phyloP scores from a whole-genome alignment of 176 grass and related monocot species.

The Triticum aestivum region IWGSC_CS_RefSeq_v2.1 NC_057804.1:538115843-538116342 shows the following conservation, averaged over 20 bases:
- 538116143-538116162: not conserved
- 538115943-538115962: not conserved
- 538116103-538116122: conserved; percentile 6
- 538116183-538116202: not conserved
- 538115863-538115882: too few species aligned
- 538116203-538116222: too few species aligned
- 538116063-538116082: not conserved
- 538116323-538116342: too few species aligned
- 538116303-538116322: not conserved
- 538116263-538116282: not conserved
- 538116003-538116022: not conserved
- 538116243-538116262: not conserved
- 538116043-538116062: not conserved
- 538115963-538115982: not conserved
- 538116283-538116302: too few species aligned
- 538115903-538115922: not conserved
- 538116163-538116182: not conserved
- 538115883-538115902: too few species aligned
- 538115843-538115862: too few species aligned
- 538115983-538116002: not conserved
- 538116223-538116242: not conserved
- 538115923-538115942: not conserved
- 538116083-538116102: not conserved
- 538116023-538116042: not conserved
- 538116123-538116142: not conserved